Evolutionary conservation across 352 stramenopile species (phyloP), one percentile per base, ranked within the genome.

Genomic region (Pythium periplocum): DNA sequence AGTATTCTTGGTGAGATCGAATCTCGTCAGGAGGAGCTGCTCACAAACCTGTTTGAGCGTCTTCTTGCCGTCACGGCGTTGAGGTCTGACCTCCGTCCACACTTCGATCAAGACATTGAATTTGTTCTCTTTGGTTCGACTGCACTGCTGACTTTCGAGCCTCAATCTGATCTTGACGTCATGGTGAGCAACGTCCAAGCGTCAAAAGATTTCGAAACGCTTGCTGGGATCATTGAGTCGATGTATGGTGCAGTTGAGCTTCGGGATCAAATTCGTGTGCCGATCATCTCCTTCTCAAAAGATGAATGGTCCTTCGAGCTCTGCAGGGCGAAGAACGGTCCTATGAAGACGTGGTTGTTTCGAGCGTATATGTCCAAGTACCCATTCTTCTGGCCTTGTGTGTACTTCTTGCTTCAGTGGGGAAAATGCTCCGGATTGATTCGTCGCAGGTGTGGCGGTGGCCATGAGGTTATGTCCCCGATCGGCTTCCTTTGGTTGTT

Each of bases 401-500:
- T 87, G 32, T 86, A 74, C 54, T 84, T 90, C 44, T 53, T 92
- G n/a, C 54, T 92, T 42, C 69, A 77, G 6, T 92, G 82, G 82
- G 78, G 75, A 12, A 90, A 88, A 51, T 86, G 73, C 6, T 67
- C 78, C 1, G 79, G 75, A 2, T 33, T 92, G 36, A 80, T 92
- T 62, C 69, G 75, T 11, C 78, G 82, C 11, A 71, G 73, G 0
- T 77, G 66, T 5, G 63, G 73, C 33, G 55, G 67, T 37, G 79
- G 82, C 1, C 47, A 71, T 6, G 68, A 83, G 42, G 68, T 90
- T 51, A 75, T 92, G 53, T 69, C 69, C 6, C 75, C 79, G 0
- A 77, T 78, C 1, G 80, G 75, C 8, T 87, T 92, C 45, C 78
- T 87, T 50, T 89, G 82, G 82, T 44, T 92, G 6, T 90, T 90